Evolutionary conservation across 2,329 filamentous ascomycete genomes (phyloP).

Genomic region (Fusarium dlaminii): DNA sequence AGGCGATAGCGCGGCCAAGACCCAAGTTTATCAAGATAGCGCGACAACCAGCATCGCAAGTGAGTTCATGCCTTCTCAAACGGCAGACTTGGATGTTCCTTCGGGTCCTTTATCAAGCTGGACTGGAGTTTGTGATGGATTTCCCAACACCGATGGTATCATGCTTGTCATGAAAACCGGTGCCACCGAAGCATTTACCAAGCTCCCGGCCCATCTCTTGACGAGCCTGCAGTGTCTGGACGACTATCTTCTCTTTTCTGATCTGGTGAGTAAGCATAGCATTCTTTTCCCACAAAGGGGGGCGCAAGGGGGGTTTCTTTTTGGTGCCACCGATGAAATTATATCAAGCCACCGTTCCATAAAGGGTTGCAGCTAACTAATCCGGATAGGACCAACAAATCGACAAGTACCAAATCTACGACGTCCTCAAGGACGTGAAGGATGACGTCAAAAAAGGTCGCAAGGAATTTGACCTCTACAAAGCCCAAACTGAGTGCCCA

Average conservation of each 20-base stretch:
- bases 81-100: slow-evolving; percentile 17
- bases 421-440: slow-evolving; percentile 53
- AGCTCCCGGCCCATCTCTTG: slow-evolving; percentile 64
- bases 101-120: slow-evolving; percentile 20
- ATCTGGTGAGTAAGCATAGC: slow-evolving; percentile 51
- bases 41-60: neutral
- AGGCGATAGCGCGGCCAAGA: neutral
- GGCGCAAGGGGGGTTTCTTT: neutral
- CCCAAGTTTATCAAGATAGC: neutral
- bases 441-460: slow-evolving; percentile 48
- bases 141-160: slow-evolving; percentile 56
- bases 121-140: slow-evolving; percentile 49
- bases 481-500: slow-evolving; percentile 56
- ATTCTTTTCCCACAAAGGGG: neutral
- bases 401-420: slow-evolving; percentile 55
- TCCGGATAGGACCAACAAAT: slow-evolving; percentile 57
- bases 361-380: slow-evolving; percentile 10
- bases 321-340: neutral
- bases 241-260: slow-evolving; percentile 66
- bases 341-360: slow-evolving; percentile 9
- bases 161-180: slow-evolving; percentile 68
- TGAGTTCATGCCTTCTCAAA: slow-evolving; percentile 7
- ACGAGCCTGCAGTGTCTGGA: slow-evolving; percentile 64
- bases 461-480: slow-evolving; percentile 58
- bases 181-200: slow-evolving; percentile 63